Evolutionary conservation across 176 grass and related monocot genomes (phyloP), one percentile per base, ranked within the genome.

Genomic region (Zea luxurians): DNA sequence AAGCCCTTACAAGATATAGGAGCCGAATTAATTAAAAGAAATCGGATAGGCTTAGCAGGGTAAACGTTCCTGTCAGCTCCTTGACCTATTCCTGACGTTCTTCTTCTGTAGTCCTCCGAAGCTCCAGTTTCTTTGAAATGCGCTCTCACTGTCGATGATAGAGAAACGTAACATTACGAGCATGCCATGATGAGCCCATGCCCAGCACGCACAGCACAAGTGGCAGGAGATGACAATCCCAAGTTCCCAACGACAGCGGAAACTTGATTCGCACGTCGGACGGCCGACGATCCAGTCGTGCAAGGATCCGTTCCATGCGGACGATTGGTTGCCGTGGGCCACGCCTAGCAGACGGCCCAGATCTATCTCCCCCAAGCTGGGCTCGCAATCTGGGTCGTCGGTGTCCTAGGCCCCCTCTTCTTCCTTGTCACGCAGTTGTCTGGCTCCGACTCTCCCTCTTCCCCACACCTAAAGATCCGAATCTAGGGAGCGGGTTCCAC

Each of bases 191-290:
- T 52, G 69, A 71, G 69, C 69, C 58, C 74, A 63, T 76, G 38
- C 38, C 38, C 34, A 38, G 41, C 41, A 57, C 17, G 3, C 20
- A 1, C 4, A 40, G 0, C 4, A 40, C 61, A 78, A 78, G 76
- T 78, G 76, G 61, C 61, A n/a, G 61, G 8, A 17, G 41, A 37
- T 43, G 60, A 47, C 60, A 15, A 64, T 5, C 3, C 13, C 55
- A 21, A 38, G 36, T 49, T 10, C 6, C 8, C 57, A 21, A 50
- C 35, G 58, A n/a, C 40, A 55, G 4, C 48, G 62, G 49, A 76
- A 67, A 60, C 71, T 66, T 66, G 78, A 0, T 77, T 45, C 45
- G 11, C 77, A 86, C 77, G 84, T 86, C 71, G 38, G 78, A 69
- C 62, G 11, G 11, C 27, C 60, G 4, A 46, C 55, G 38, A 42